phyloP scores from a whole-genome alignment of 495 filamentous ascomycete species.

The Penicillium diatomitis region DNA sequence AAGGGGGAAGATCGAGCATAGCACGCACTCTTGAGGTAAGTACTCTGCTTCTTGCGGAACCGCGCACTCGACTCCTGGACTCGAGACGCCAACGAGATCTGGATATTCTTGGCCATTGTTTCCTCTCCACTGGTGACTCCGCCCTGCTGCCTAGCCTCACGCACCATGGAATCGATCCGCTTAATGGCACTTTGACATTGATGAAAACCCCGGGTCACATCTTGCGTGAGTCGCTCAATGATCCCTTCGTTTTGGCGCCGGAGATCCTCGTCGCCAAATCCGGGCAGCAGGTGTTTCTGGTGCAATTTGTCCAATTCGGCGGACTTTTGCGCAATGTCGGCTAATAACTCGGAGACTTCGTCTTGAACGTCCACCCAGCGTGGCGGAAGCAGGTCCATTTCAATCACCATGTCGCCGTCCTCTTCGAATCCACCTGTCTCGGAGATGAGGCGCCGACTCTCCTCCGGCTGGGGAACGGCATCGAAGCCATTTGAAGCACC shows the following conservation, averaged over 20 bases:
- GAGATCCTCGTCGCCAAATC: slow-evolving; percentile 89
- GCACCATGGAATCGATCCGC: slow-evolving; percentile 75
- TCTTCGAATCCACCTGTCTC: slow-evolving; percentile 61
- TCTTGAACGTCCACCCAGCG: slow-evolving; percentile 94
- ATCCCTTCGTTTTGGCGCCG: slow-evolving; percentile 74
- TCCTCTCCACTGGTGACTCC: slow-evolving; percentile 71
- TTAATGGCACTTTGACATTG: slow-evolving; percentile 81
- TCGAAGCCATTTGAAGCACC: slow-evolving; percentile 66
- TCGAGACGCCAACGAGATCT: slow-evolving; percentile 75
- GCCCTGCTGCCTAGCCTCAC: slow-evolving; percentile 58
- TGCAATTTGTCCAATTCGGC: slow-evolving; percentile 82
- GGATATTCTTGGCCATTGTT: slow-evolving; percentile 92
- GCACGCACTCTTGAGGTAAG: slow-evolving; percentile 79
- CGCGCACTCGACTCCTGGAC: slow-evolving; percentile 89
- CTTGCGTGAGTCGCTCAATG: slow-evolving; percentile 84
- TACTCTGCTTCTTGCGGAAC: slow-evolving; percentile 94
- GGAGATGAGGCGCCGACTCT: slow-evolving; percentile 82
- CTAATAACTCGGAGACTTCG: slow-evolving; percentile 78
- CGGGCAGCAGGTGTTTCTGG: slow-evolving; percentile 92
- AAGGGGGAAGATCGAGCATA: background rate
- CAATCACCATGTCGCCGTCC: slow-evolving; percentile 91
- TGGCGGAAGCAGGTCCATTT: slow-evolving; percentile 95
- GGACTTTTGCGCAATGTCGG: slow-evolving; percentile 72
- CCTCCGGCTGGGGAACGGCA: slow-evolving; percentile 51
- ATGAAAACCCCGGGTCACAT: slow-evolving; percentile 82